A percentile compares a stretch with the other conserved stretches of the same genome.
Evolutionary conservation across 2,329 filamentous ascomycete genomes (phyloP).

Genomic region (Pseudopithomyces chartarum): DNA sequence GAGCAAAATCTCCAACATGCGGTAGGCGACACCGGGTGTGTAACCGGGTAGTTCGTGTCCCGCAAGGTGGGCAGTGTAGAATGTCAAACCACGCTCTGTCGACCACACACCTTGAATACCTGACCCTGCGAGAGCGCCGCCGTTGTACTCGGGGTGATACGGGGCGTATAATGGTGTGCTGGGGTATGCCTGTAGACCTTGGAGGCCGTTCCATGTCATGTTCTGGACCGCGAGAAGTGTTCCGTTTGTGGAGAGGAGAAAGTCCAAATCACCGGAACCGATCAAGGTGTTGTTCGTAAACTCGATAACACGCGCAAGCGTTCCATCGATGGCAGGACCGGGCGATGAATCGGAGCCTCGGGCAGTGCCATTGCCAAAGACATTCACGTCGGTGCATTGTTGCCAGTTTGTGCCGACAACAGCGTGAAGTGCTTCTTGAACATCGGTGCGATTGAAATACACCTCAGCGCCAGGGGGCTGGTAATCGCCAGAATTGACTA

Average conservation of each 20-base stretch:
- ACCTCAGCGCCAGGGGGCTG: slow-evolving; percentile 44
- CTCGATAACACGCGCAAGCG: slow-evolving; percentile 57
- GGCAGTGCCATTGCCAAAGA: slow-evolving; percentile 46
- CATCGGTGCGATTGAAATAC: slow-evolving; percentile 60
- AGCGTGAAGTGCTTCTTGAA: slow-evolving; percentile 56
- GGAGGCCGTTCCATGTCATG: slow-evolving; percentile 58
- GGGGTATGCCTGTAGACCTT: slow-evolving; percentile 53
- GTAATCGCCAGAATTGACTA: slow-evolving; percentile 47
- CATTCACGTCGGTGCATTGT: slow-evolving; percentile 49
- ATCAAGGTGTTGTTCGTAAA: slow-evolving; percentile 58
- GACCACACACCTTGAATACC: slow-evolving; percentile 50
- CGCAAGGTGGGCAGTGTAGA: slow-evolving; percentile 49
- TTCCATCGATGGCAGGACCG: slow-evolving; percentile 47
- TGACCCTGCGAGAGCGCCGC: slow-evolving; percentile 46
- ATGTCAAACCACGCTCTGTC: slow-evolving; percentile 52
- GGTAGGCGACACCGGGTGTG: slow-evolving; percentile 49
- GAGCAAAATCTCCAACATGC: slow-evolving; percentile 50
- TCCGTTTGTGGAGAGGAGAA: slow-evolving; percentile 56
- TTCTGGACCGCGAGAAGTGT: slow-evolving; percentile 60
- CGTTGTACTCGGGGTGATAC: slow-evolving; percentile 50
- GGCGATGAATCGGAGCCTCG: slow-evolving; percentile 39
- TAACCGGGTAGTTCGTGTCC: slow-evolving; percentile 53
- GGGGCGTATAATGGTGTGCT: slow-evolving; percentile 50
- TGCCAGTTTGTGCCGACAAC: slow-evolving; percentile 49
- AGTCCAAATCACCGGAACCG: slow-evolving; percentile 55